Evolutionary conservation across 2,329 filamentous ascomycete species (phyloP), one percentile per base, ranked within the genome.

Genomic region (Diaporthe velutina): DNA sequence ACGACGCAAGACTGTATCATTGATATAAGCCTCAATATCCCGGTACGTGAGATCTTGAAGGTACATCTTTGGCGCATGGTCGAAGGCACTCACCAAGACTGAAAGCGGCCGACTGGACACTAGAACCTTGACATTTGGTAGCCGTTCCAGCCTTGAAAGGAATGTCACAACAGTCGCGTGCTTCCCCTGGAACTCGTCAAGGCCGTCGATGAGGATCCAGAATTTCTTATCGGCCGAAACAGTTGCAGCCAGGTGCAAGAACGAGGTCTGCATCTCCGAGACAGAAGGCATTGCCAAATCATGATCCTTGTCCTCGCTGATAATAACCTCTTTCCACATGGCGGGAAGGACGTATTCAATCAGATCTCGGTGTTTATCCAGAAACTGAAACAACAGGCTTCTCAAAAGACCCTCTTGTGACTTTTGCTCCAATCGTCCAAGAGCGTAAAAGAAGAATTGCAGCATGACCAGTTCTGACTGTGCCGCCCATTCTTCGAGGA

Each of bases 371-470:
- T 64, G 4, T 22, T 28, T 30, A 3, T 45, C 15, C 25, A 71
- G 30, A 9, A 60, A n/a, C 4, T 55, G 38, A 15, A 22, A 71
- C 28, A 71, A 2, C 1, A 71, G 17, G 8, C 48, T 57, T 17
- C 68, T 38, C 0, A 45, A 8, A 13, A 61, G 1, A 0, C 68
- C 68, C 19, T 48, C 38, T 6, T 61, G 68, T 9, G 68, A 42
- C 2, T 45, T 55, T 10, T 71, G 68, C 68, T 71, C 68, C 17
- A 1, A 1, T 7, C 2, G 7, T 22, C 68, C 68, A 0, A 71
- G 28, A 2, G 15, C 19, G 15, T 60, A 61, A n/a, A 71, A 71
- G 25, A 71, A 71, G 54, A 61, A 71, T 7, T 48, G 48, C 28
- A 35, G 17, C 4, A 3, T 48, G 4, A 25, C 30, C 4, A 57